A percentile compares a stretch with the other conserved stretches of the same genome.
Evolutionary conservation across 805 yeast genomes (phyloP).

Genomic region (Blastobotrys parvus): DNA sequence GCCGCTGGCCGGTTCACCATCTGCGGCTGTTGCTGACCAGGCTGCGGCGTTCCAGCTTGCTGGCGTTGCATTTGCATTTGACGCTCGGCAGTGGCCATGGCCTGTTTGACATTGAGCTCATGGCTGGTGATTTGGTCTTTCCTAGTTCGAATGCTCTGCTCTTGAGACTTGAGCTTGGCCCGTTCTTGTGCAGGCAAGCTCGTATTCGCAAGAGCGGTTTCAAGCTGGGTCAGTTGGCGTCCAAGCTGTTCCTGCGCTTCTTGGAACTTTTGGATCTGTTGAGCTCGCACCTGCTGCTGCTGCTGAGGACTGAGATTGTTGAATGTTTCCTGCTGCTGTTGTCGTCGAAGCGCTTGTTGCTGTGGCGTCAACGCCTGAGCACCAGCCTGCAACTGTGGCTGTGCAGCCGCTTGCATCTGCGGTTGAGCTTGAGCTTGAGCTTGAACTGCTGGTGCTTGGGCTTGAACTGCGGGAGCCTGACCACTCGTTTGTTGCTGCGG

Average conservation of each 20-base stretch:
- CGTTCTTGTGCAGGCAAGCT: slow-evolving; percentile 14
- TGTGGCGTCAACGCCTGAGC: slow-evolving; percentile 5
- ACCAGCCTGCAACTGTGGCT: slow-evolving; percentile 9
- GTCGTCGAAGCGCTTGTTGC: slow-evolving; percentile 8
- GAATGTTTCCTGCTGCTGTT: slow-evolving; percentile 8
- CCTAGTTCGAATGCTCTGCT: slow-evolving; percentile 13
- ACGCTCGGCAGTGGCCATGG: neutral
- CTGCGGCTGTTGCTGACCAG: slow-evolving; percentile 11
- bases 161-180: slow-evolving; percentile 16
- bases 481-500: slow-evolving; percentile 11
- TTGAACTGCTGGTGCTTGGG: slow-evolving; percentile 6
- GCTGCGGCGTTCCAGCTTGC: no score
- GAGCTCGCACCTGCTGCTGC: slow-evolving; percentile 13
- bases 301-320: slow-evolving; percentile 17
- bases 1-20: no score
- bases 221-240: slow-evolving; percentile 11
- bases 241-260: slow-evolving; percentile 12
- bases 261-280: slow-evolving; percentile 16
- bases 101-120: slow-evolving; percentile 15
- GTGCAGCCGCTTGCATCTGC: slow-evolving; percentile 9
- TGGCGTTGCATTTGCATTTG: no score
- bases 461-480: slow-evolving; percentile 10
- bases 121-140: slow-evolving; percentile 15
- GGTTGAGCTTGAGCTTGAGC: slow-evolving; percentile 12
- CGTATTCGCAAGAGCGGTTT: slow-evolving; percentile 7